These are phyloP conservation scores for Ascochyta rabiei DNA, from an alignment of 2,329 filamentous ascomycete species.

Conservation along the genomic window DNA sequence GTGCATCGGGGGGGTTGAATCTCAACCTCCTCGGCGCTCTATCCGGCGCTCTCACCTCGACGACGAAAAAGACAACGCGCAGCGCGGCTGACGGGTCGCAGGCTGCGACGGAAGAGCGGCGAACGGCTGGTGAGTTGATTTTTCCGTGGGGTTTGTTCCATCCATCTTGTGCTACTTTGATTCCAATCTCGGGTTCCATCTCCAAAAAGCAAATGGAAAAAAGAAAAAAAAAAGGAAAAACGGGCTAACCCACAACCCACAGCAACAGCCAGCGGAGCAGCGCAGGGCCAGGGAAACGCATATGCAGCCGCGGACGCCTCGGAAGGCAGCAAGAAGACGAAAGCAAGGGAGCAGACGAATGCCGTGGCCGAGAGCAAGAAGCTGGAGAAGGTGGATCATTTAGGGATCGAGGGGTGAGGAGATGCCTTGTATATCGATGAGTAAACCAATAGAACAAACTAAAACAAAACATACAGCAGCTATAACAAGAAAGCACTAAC, in stretches of 20 bases:
- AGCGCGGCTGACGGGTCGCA: constrained; percentile 30
- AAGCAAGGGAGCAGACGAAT: constrained; percentile 6
- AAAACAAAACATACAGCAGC: too few relatives aligned
- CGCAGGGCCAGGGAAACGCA: constrained; percentile 27
- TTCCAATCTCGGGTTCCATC: too few relatives aligned
- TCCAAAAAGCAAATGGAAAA: too few relatives aligned
- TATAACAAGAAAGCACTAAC: too few relatives aligned
- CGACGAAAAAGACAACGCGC: constrained; percentile 40
- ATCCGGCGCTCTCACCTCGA: constrained; percentile 38
- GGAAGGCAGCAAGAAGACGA: constrained; percentile 21
- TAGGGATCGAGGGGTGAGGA: constrained; percentile 38
- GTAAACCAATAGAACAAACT: too few relatives aligned
- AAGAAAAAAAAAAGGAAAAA: too few relatives aligned
- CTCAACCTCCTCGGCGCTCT: constrained; percentile 47
- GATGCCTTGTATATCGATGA: too few relatives aligned
- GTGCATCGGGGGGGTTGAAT: constrained; percentile 44
- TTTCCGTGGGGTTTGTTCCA: too few relatives aligned
- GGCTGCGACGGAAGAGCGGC: too few relatives aligned
- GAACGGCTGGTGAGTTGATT: too few relatives aligned
- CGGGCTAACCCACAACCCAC: too few relatives aligned
- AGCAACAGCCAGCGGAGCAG: constrained; percentile 31
- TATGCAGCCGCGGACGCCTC: constrained; percentile 29
- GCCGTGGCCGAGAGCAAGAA: constrained; percentile 16
- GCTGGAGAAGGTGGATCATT: constrained; percentile 38
- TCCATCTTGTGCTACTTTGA: too few relatives aligned